Evolutionary conservation across 2,329 filamentous ascomycete species (phyloP).

Genomic region (Dryadomyces quercus-mongolicae): DNA sequence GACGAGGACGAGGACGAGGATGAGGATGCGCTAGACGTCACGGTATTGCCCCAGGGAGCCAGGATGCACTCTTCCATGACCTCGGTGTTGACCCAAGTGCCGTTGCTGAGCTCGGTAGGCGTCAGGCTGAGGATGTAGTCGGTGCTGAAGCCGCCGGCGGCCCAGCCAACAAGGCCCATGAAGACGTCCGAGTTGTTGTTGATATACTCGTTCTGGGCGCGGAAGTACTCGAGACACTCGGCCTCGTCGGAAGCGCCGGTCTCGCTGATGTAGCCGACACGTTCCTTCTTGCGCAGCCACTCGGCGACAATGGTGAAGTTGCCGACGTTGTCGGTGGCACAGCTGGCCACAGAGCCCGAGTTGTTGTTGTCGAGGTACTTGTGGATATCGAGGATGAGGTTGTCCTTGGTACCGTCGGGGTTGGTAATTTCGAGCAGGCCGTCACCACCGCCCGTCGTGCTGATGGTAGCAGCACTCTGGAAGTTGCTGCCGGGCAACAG

Average conservation of each 20-base stretch:
- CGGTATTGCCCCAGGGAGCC: constrained; percentile 5
- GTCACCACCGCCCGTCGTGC: constrained; percentile 35
- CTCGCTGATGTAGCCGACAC: constrained; percentile 23
- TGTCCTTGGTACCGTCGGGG: constrained; percentile 42
- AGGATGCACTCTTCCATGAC: constrained; percentile 12
- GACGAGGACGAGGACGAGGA: background rate
- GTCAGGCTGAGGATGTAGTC: constrained; percentile 18
- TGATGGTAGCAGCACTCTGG: constrained; percentile 19
- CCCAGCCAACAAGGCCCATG: constrained; percentile 18
- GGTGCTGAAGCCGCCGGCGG: constrained; percentile 16
- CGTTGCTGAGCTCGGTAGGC: constrained; percentile 8
- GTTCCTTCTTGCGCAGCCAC: constrained; percentile 21
- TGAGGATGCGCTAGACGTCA: background rate
- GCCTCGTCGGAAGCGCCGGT: constrained; percentile 23
- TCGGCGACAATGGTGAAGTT: constrained; percentile 20
- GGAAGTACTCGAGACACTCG: constrained; percentile 19
- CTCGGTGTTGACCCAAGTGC: constrained; percentile 10
- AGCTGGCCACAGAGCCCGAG: constrained; percentile 38
- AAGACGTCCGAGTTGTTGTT: constrained; percentile 21
- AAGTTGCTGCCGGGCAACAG: constrained; percentile 45
- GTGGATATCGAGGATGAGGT: constrained; percentile 47
- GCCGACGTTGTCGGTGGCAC: constrained; percentile 34
- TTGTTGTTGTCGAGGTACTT: constrained; percentile 48
- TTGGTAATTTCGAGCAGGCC: constrained; percentile 43
- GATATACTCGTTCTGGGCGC: constrained; percentile 19